A percentile compares a stretch with the other conserved stretches of the same genome.
phyloP scores from a whole-genome alignment of 495 filamentous ascomycete species.

The Penicillium paxilli region DNA sequence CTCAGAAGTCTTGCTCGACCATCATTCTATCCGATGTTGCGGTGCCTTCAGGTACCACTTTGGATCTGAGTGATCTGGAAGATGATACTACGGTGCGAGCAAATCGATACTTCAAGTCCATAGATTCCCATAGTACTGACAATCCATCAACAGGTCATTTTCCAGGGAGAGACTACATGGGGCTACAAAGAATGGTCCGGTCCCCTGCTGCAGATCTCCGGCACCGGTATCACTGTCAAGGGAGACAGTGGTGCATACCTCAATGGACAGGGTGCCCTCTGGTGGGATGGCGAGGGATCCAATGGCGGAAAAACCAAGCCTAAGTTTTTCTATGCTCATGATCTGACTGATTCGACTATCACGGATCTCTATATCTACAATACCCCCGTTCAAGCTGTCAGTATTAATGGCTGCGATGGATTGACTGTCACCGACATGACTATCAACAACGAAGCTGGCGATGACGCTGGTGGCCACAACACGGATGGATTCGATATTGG shows the following conservation, averaged over 20 bases:
- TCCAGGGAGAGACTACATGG: constrained; percentile 53
- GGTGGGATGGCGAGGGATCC: constrained; percentile 54
- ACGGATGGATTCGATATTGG: constrained; percentile 70
- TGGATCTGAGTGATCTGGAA: constrained; percentile 49
- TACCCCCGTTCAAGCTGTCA: constrained; percentile 63
- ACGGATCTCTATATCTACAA: constrained; percentile 50
- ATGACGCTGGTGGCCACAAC: constrained; percentile 54
- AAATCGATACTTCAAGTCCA: background rate
- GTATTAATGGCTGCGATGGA: constrained; percentile 48
- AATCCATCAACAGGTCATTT: constrained; percentile 39
- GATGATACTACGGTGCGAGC: constrained; percentile 40
- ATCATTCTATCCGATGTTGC: constrained; percentile 48
- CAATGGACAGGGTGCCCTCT: constrained; percentile 44
- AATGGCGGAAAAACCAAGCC: constrained; percentile 60
- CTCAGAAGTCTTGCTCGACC: constrained; percentile 50
- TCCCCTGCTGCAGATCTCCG: constrained; percentile 48
- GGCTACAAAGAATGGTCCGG: constrained; percentile 56
- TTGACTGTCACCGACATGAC: constrained; percentile 54
- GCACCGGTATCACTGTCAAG: constrained; percentile 46
- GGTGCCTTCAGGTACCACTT: constrained; percentile 53
- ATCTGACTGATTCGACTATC: constrained; percentile 42
- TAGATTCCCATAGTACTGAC: background rate
- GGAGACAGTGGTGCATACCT: constrained; percentile 43
- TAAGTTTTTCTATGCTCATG: constrained; percentile 58
- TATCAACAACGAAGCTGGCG: constrained; percentile 61